phyloP scores from a whole-genome alignment of 208 protist species.

The Crithidia thermophila region DNA sequence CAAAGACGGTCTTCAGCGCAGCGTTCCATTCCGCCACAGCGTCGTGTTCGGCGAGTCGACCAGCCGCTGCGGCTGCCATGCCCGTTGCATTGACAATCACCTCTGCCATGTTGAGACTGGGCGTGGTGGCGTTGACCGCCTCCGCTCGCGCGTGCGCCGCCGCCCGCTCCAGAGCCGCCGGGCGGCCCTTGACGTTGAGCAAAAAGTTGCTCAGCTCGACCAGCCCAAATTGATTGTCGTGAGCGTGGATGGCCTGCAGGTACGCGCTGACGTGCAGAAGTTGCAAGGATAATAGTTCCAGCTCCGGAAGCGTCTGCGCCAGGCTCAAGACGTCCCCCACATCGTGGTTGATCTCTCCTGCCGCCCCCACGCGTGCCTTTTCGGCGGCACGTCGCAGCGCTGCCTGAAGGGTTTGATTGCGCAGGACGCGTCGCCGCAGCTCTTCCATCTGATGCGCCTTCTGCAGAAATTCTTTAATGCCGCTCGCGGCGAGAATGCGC shows the following conservation, averaged over 20 bases:
- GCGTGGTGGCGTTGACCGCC: neutral
- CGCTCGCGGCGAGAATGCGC: neutral
- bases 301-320: constrained; percentile 26
- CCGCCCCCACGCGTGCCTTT: neutral
- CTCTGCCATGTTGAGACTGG: neutral
- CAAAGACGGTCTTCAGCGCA: constrained; percentile 19
- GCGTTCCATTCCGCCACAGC: neutral
- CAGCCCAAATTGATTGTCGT: constrained; percentile 21
- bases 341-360: neutral
- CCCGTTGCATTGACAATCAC: neutral
- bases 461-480: constrained; percentile 14
- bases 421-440: constrained; percentile 11
- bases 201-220: constrained; percentile 32
- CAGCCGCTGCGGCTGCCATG: neutral
- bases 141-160: constrained; percentile 12
- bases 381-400: neutral
- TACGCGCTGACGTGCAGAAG: constrained; percentile 21
- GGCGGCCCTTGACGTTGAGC: constrained; percentile 23
- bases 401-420: constrained; percentile 20
- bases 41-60: neutral
- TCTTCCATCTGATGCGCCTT: constrained; percentile 7
- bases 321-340: constrained; percentile 1
- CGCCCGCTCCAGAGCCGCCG: constrained; percentile 23
- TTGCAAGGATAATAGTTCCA: constrained; percentile 15
- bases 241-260: constrained; percentile 22